A percentile compares a stretch with the other conserved stretches of the same genome.
Conservation (phyloP, 495 filamentous ascomycete species). For the Aspergillus campestris region DNA sequence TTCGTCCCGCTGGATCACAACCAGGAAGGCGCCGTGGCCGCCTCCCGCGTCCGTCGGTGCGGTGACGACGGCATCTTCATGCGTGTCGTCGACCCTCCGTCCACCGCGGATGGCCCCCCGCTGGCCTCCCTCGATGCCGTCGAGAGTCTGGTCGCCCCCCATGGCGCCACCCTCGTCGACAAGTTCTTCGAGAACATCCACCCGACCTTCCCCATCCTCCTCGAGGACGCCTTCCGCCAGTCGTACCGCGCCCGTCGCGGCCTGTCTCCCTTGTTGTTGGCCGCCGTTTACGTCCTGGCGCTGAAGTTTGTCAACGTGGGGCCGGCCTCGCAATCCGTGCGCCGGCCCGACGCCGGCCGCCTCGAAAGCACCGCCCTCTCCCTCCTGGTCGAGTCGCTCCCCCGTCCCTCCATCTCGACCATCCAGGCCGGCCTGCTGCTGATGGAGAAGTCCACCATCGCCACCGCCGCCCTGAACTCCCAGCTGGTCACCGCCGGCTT, state of each 20-base stretch:
- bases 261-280: slow-evolving; percentile 75
- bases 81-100: slow-evolving; percentile 34
- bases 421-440: slow-evolving; percentile 86
- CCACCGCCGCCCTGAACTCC: slow-evolving; percentile 78
- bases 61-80: slow-evolving; percentile 81
- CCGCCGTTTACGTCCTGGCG: slow-evolving; percentile 83
- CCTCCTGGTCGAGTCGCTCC: slow-evolving; percentile 67
- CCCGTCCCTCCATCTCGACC: slow-evolving; percentile 81
- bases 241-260: slow-evolving; percentile 71
- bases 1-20: slow-evolving; percentile 35
- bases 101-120: slow-evolving; percentile 29
- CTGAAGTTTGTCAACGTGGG: slow-evolving; percentile 84
- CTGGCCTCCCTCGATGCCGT: slow-evolving; percentile 66
- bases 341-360: slow-evolving; percentile 63
- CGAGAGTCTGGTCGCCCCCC: slow-evolving; percentile 71
- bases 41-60: slow-evolving; percentile 58
- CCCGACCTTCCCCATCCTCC: slow-evolving; percentile 81
- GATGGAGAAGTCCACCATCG: slow-evolving; percentile 78
- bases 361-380: slow-evolving; percentile 71
- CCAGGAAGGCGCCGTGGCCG: slow-evolving; percentile 29
- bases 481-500: slow-evolving; percentile 55
- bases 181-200: slow-evolving; percentile 85
- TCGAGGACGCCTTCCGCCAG: slow-evolving; percentile 80
- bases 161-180: slow-evolving; percentile 73
- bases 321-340: slow-evolving; percentile 51